Percentiles rank a stretch among this genome's conserved stretches.
phyloP scores from a whole-genome alignment of 768 basidiomycete species.

The Suillus weaverae region DNA sequence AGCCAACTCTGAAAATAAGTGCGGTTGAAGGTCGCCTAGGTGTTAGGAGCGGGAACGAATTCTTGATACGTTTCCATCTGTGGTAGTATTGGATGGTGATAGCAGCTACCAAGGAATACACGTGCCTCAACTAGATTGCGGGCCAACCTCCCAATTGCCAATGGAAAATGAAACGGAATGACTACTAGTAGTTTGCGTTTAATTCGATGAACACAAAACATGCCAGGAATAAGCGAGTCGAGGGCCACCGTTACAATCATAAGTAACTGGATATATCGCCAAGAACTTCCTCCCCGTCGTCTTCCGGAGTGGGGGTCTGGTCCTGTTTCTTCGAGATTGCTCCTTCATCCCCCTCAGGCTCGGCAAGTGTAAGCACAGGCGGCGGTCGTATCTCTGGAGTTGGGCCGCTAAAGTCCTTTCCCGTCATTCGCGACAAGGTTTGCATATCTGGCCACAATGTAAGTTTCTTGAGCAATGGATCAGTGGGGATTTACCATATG shows the following conservation, averaged over 20 bases:
- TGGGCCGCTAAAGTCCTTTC: slow-evolving; percentile 83
- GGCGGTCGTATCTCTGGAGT: slow-evolving; percentile 63
- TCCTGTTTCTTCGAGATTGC: background rate
- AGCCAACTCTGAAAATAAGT: slow-evolving; percentile 38
- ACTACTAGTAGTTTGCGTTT: too few species aligned
- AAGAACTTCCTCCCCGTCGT: slow-evolving; percentile 28
- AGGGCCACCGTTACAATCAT: too few species aligned
- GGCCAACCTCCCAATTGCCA: too few species aligned
- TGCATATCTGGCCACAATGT: slow-evolving; percentile 54
- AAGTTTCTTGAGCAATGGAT: slow-evolving; percentile 3
- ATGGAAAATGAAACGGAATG: too few species aligned
- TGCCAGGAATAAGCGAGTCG: too few species aligned
- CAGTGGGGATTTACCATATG: slow-evolving; percentile 58
- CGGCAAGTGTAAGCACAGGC: slow-evolving; percentile 34
- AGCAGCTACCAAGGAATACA: slow-evolving; percentile 33
- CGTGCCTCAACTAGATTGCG: too few species aligned
- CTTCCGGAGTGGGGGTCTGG: slow-evolving; percentile 34
- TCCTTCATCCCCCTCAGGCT: slow-evolving; percentile 12
- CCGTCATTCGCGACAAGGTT: slow-evolving; percentile 76
- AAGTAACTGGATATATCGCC: slow-evolving; percentile 29
- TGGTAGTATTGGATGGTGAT: slow-evolving; percentile 44
- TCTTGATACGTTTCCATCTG: slow-evolving; percentile 38
- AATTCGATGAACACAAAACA: too few species aligned
- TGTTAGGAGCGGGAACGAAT: slow-evolving; percentile 43
- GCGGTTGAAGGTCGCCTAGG: slow-evolving; percentile 35